These are phyloP conservation scores for Terfezia boudieri DNA, from an alignment of 495 filamentous ascomycete genomes.

Conservation along the genomic window DNA sequence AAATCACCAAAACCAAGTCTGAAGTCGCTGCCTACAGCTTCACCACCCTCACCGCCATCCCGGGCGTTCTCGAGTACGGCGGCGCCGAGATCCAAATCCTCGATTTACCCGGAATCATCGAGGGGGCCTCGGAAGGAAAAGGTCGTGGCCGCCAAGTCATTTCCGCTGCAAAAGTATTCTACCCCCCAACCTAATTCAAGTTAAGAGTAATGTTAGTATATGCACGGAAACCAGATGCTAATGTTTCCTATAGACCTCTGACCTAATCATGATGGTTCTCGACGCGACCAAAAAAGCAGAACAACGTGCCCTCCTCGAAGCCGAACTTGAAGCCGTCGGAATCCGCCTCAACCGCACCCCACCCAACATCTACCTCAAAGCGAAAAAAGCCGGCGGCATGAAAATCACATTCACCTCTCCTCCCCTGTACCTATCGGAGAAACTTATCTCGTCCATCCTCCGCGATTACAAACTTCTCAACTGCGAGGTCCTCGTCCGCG, in stretches of 20 bases:
- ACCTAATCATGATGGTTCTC: constrained; percentile 88
- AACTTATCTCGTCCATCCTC: constrained; percentile 89
- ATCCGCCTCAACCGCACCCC: constrained; percentile 84
- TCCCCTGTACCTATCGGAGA: constrained; percentile 82
- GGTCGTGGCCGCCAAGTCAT: constrained; percentile 93
- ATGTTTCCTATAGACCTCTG: constrained; percentile 47
- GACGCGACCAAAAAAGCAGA: constrained; percentile 95
- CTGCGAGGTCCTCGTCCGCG: constrained; percentile 84
- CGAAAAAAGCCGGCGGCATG: constrained; percentile 92
- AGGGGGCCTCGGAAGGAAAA: constrained; percentile 91
- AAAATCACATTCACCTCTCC: constrained; percentile 88
- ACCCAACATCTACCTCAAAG: constrained; percentile 98
- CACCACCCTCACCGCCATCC: constrained; percentile 94
- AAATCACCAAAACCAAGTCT: constrained; percentile 96
- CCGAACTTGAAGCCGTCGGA: constrained; percentile 86
- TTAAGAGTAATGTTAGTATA: background rate
- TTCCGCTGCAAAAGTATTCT: constrained; percentile 50
- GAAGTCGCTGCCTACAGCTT: constrained; percentile 95
- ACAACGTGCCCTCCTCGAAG: constrained; percentile 73
- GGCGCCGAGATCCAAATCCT: constrained; percentile 97
- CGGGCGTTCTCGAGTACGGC: constrained; percentile 92
- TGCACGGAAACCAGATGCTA: background rate
- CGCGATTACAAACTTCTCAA: constrained; percentile 98
- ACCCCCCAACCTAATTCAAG: constrained; percentile 6
- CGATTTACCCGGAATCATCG: constrained; percentile 96